Percentiles rank a stretch among this genome's conserved stretches.
Evolutionary conservation across 495 filamentous ascomycete species (phyloP).

Genomic region (Aspergillus homomorphus): DNA sequence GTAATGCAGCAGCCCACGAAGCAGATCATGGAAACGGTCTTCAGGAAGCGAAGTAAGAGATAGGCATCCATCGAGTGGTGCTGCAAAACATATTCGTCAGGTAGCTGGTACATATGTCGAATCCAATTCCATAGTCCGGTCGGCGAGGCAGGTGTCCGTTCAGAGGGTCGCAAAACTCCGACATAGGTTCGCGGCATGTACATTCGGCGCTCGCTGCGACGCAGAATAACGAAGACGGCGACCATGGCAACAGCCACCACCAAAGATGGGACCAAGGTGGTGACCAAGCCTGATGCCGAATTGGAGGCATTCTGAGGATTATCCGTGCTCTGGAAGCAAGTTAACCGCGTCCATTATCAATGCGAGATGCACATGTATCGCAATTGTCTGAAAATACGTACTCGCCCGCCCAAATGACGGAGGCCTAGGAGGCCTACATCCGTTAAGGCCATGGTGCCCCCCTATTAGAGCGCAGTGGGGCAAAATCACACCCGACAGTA

Average conservation of each 20-base stretch:
- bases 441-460: constrained; percentile 27
- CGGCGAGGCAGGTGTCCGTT: constrained; percentile 66
- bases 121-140: constrained; percentile 76
- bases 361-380: background rate
- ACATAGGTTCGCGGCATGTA: constrained; percentile 91
- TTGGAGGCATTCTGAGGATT: constrained; percentile 30
- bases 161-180: constrained; percentile 62
- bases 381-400: constrained; percentile 15
- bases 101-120: constrained; percentile 68
- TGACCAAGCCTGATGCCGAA: constrained; percentile 58
- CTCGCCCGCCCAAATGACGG: constrained; percentile 30
- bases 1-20: constrained; percentile 79
- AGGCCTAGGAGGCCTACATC: constrained; percentile 23
- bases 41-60: constrained; percentile 81
- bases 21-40: constrained; percentile 66
- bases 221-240: constrained; percentile 71
- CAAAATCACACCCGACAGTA: background rate
- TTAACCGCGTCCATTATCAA: constrained; percentile 15
- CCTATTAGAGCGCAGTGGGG: background rate
- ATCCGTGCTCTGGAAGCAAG: constrained; percentile 16
- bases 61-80: constrained; percentile 89
- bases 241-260: constrained; percentile 64
- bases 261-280: constrained; percentile 68
- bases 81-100: constrained; percentile 80
- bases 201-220: constrained; percentile 65